A percentile compares a stretch with the other conserved stretches of the same genome.
These are phyloP conservation scores for Logfia minima DNA, from an alignment of 129 eudicot genomes.

Conservation along the genomic window DNA sequence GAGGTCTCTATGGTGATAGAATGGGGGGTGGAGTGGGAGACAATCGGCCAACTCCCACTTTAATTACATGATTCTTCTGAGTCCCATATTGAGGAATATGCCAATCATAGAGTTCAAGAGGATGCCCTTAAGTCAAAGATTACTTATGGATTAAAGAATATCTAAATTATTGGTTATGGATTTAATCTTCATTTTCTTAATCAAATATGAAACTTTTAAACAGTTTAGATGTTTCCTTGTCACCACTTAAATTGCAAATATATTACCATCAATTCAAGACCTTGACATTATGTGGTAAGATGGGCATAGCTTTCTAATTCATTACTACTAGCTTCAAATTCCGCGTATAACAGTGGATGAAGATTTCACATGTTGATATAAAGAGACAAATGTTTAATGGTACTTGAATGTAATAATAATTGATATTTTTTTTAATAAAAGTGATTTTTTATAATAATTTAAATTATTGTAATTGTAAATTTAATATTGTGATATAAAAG, in stretches of 20 bases:
- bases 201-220: slow-evolving; percentile 23
- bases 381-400: too few relatives aligned
- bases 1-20: slow-evolving; percentile 17
- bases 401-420: too few relatives aligned
- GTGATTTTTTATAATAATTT: too few relatives aligned
- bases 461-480: too few relatives aligned
- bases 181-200: slow-evolving; percentile 13
- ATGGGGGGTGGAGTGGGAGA: slow-evolving; percentile 12
- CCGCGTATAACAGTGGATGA: too few relatives aligned
- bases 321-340: too few relatives aligned
- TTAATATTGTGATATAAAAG: too few relatives aligned
- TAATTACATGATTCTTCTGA: slow-evolving; percentile 15
- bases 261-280: not conserved
- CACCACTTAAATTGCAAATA: not conserved
- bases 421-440: too few relatives aligned
- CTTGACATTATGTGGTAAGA: not conserved
- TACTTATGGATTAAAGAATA: slow-evolving; percentile 13
- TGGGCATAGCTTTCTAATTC: not conserved
- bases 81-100: slow-evolving; percentile 38
- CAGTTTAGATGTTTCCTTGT: slow-evolving; percentile 11
- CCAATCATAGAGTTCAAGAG: slow-evolving; percentile 21
- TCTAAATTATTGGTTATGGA: slow-evolving; percentile 20
- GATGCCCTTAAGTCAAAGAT: slow-evolving; percentile 33
- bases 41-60: slow-evolving; percentile 25
- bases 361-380: too few relatives aligned